Evolutionary conservation across 1,284 basidiomycete genomes (phyloP), one percentile per base, ranked within the genome.

Genomic region (Violaceomyces palustris): DNA sequence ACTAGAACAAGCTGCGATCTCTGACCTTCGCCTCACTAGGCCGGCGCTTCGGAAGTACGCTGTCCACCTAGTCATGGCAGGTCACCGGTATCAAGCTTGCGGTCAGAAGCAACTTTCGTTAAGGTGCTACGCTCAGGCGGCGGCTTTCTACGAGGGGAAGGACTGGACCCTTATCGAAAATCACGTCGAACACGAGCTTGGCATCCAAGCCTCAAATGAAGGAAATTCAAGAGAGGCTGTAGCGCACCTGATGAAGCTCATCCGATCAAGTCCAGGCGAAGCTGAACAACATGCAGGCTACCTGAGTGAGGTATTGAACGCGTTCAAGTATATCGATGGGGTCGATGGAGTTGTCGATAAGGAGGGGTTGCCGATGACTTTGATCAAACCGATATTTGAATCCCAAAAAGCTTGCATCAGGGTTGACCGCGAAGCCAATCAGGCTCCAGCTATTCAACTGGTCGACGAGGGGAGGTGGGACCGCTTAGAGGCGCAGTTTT

Each of bases 1-100:
- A 43, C 67, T 80, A 6, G 79, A 80, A 51, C 77, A 79, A 57
- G 78, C 79, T 1, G 79, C 78, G 0, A 35, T 74, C 1, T 69
- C 75, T 0, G 75, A 77, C 42, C 50, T 77, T 8, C 70, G 72
- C 30, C 65, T 60, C 3, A 61, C 73, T 42, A 65, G 6, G 55
- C 72, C 65, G 43, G 59, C 49, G 59, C 68, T 63, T 34, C 53
- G 79, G 21, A 73, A 76, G 48, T 76, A 74, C 29, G 78, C 77
- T 0, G 69, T 77, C 29, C 74, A 78, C 38, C 67, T 79, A 40
- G 71, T 77, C 26, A 72, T 78, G 60, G 79, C 79, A 0, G 78
- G 77, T 1, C 69, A 75, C 33, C 64, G 76, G 28, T 81, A 79
- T 50, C 77, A 79, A 54, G 76, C 77, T n/a, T 77, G 76, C 11